Base-by-base conservation (phyloP, 805 yeast species). In the Candida cerambycidarum region DNA sequence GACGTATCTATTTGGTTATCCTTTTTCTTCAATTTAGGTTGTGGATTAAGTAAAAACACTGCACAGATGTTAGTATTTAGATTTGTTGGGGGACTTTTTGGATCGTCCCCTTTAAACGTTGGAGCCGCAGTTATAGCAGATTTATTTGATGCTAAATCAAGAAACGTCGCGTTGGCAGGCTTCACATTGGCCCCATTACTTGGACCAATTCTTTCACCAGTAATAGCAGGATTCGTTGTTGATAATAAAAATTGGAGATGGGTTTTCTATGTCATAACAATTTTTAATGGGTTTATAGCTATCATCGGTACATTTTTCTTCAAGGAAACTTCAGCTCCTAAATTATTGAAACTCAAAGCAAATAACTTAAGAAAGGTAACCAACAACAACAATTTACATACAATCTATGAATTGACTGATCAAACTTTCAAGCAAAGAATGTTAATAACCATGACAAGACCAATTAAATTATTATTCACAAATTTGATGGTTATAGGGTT, bases 81-180 rank as follows among this genome's bases (percentile, higher is more conserved):
- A 35, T 76, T 82, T 39, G 55, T 83, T 1, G 83, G 85, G 2
- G 89, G 89, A 2, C 58, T 76, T n/a, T 79, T 81, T 39, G 86
- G 85, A 5, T 75, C 83, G 41, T 82, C 85, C 0, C 83, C 89
- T 1, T 62, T 83, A 28, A 79, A 82, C 35, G 82, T 82, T 7
- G 87, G 86, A 17, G 85, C 86, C 1, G 89, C 88, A 15, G 75
- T 79, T 6, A 61, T 83, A 32, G 80, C 85, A 14, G 89, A 83
- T 54, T 54, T 83, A 46, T 83, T 71, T 68, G 67, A 67, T 39
- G 77, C 75, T 45, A 56, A 65, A 36, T 69, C 75, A 25, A 69
- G 88, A 39, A 78, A 76, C 39, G 56, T 65, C 28, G 84, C 85
- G 1, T 63, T 82, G 67, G 78, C 83, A 1, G 60, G 77, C 7